Evolutionary conservation across 345 rosid genomes (phyloP), one percentile per base, ranked within the genome.

Genomic region (Jatropha curcas): DNA sequence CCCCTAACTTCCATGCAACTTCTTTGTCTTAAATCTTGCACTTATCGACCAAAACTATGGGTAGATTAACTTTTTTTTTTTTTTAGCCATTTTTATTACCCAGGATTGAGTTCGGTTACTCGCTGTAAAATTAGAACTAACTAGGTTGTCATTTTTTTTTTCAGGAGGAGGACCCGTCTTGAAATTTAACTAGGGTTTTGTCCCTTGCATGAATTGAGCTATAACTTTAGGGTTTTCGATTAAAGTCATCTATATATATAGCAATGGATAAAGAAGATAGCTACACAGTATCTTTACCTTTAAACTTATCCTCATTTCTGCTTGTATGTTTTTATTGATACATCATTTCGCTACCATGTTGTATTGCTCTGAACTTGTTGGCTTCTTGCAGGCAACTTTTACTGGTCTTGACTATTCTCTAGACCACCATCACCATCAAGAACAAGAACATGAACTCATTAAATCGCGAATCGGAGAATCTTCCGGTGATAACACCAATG

Each of bases 221-320:
- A 39, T 43, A 19, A 13, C 24, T 22, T 52, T 56, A 74, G 79
- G 76, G 76, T 65, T 77, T 60, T 67, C 43, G 56, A 33, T 74
- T 71, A 43, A 60, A 70, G 68, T 43, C 9, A 68, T 37, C 59
- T 19, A n/a, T 61, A 59, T 55, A 51, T 62, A 67, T 61, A 69
- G n/a, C 59, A 59, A 92, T 93, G 92, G 97, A 91, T 77, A 88
- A 86, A 80, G 90, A 86, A 68, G 86, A 82, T 34, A 84, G 76
- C 83, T 89, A 84, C 92, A 73, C 89, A 90, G 96, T 90, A 88
- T 72, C 28, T 37, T 35, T 64, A 69, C 31, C 52, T 33, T 68
- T 43, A 6, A 65, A 9, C 65, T 60, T 74, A 16, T 70, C 58
- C 34, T 57, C 14, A 55, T 71, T 50, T 17, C 25, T 76, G 24